phyloP scores from a whole-genome alignment of 2,329 filamentous ascomycete species.

The Lasiodiplodia citricola region DNA sequence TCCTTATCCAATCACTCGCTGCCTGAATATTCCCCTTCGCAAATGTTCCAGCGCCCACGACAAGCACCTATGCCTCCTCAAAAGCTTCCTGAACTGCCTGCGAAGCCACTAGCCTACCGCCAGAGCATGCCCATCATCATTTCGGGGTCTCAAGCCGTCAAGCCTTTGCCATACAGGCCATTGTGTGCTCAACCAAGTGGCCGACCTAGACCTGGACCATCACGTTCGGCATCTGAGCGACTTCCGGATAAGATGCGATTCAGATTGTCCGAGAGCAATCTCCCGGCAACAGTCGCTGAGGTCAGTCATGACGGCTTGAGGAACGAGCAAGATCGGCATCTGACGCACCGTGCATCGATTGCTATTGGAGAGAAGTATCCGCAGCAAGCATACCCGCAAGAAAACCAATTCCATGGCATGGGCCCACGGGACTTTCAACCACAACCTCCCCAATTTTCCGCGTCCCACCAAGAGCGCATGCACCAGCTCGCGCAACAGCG shows the following conservation, averaged over 20 bases:
- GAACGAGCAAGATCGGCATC: neutral
- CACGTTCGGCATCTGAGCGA: neutral
- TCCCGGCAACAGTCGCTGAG: neutral
- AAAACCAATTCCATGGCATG: neutral
- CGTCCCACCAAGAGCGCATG: too few species aligned
- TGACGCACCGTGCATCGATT: constrained; percentile 3
- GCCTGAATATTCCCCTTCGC: constrained; percentile 7
- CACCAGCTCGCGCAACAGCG: neutral
- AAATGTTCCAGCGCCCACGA: constrained; percentile 13
- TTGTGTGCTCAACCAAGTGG: neutral
- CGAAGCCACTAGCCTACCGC: constrained; percentile 12
- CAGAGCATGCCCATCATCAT: constrained; percentile 19
- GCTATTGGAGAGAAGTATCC: neutral
- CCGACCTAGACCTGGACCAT: neutral
- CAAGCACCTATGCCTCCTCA: neutral
- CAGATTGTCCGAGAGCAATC: neutral
- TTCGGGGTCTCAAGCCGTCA: neutral
- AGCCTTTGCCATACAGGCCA: neutral
- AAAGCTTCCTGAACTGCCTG: constrained; percentile 6
- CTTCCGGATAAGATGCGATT: neutral
- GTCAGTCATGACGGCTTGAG: too few species aligned
- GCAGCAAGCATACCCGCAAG: neutral
- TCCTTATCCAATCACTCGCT: constrained; percentile 7
- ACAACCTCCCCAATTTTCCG: too few species aligned
- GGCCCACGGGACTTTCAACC: neutral